Base-by-base conservation (phyloP, 2,329 filamentous ascomycete genomes). In the Trichoderma endophyticum region DNA sequence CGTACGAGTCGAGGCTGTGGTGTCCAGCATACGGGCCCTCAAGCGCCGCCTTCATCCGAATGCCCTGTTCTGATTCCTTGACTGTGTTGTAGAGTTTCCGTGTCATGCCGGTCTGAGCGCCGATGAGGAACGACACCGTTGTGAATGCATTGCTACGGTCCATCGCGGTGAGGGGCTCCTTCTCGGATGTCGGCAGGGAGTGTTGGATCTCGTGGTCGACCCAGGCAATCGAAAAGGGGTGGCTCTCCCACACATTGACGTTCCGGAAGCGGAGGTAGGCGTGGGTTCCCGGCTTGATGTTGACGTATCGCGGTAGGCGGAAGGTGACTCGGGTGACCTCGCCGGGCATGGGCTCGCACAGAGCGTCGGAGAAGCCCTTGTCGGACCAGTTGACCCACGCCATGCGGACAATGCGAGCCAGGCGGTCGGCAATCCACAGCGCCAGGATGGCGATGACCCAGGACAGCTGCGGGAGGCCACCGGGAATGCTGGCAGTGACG, bases 1-100 rank as follows among this genome's bases (percentile, higher is more conserved):
- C 95, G 81, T 98, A 98, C 8, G 95, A 98, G 81, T 94, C 91
- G 75, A 98, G 90, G 73, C 90, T 90, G 82, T 97, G 92, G 79
- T 94, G 91, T 56, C 91, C 91, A 5, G 90, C 91, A 79, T 98
- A 98, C 0, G 96, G 95, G 0, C 96, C 96, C 83, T 98, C 96
- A 73, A 97, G 89, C 72, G 93, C 90, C 39, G 93, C 94, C 72
- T 86, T 87, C 70, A 95, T 85, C 12, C 86, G 86, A 73, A 95
- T 83, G 15, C 86, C 85, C 36, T 84, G 84, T 28, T 82, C 81
- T n/a, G 85, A 83, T 34, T 83, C 81, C 71, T 86, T 84, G 7
- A 93, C 94, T 72, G 86, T 89, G 76, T 92, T 85, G 84, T 90
- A 97, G 3, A 98, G 89, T 76, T 90, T 90, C 77, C 93, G 90